These are phyloP conservation scores for Mycosphaerella sp. DNA, from an alignment of 2,329 filamentous ascomycete genomes.

Conservation along the genomic window DNA sequence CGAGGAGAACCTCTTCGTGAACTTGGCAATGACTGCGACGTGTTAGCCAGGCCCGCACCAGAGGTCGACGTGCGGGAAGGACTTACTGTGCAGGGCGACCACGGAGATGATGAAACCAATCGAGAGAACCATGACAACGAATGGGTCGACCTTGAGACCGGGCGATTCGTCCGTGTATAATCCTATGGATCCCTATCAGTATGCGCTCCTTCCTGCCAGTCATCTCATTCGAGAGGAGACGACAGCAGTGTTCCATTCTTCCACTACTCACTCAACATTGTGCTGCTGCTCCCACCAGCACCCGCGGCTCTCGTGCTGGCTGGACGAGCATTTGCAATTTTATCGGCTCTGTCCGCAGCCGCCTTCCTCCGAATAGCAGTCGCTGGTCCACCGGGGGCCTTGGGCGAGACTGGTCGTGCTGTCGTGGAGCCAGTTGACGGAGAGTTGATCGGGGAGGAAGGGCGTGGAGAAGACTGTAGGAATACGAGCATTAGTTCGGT, in stretches of 20 bases:
- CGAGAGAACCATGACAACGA: slow-evolving; percentile 91
- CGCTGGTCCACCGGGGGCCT: slow-evolving; percentile 86
- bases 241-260: background rate
- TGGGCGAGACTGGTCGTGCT: slow-evolving; percentile 75
- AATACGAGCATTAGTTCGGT: background rate
- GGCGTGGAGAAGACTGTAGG: slow-evolving; percentile 32
- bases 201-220: background rate
- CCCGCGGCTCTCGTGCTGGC: slow-evolving; percentile 89
- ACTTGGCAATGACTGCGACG: slow-evolving; percentile 78
- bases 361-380: slow-evolving; percentile 93
- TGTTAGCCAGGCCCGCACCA: slow-evolving; percentile 17
- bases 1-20: slow-evolving; percentile 77
- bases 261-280: slow-evolving; percentile 77
- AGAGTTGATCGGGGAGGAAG: slow-evolving; percentile 38
- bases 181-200: slow-evolving; percentile 45
- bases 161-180: slow-evolving; percentile 99
- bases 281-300: slow-evolving; percentile 92
- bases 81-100: slow-evolving; percentile 89
- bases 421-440: slow-evolving; percentile 61
- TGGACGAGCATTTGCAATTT: slow-evolving; percentile 86
- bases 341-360: slow-evolving; percentile 95
- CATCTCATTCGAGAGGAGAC: background rate
- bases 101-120: slow-evolving; percentile 99
- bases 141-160: slow-evolving; percentile 93
- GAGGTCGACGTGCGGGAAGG: background rate